Conservation (phyloP, 169 alveolate genomes). For the Perkinsus olseni region DNA sequence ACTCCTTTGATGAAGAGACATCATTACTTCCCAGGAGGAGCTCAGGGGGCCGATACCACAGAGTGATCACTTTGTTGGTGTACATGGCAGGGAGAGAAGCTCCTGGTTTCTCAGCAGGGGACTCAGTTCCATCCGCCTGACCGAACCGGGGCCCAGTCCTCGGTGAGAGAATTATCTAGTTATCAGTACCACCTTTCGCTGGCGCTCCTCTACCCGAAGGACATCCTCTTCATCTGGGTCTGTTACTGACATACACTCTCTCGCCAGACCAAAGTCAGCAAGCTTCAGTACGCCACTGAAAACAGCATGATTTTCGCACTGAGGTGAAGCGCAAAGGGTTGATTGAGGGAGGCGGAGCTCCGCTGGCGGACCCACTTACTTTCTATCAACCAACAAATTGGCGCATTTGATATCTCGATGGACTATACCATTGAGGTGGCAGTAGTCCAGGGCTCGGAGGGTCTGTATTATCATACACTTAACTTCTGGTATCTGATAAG, state of each 20-base stretch:
- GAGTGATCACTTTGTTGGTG: conserved; percentile 76
- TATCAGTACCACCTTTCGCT: neutral
- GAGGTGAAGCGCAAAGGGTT: neutral
- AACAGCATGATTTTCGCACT: neutral
- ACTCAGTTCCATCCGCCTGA: neutral
- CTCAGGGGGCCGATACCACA: conserved; percentile 87
- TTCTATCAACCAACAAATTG: conserved; percentile 47
- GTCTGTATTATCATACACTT: conserved; percentile 36
- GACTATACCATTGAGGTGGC: conserved; percentile 43
- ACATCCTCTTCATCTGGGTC: neutral
- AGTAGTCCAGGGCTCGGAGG: conserved; percentile 41
- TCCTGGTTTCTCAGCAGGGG: neutral
- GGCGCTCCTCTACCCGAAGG: neutral
- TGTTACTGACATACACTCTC: conserved; percentile 15
- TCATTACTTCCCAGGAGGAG: conserved; percentile 62
- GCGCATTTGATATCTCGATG: conserved; percentile 55
- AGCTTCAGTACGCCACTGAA: conserved; percentile 62
- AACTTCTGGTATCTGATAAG: conserved; percentile 18
- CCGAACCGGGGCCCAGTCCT: neutral
- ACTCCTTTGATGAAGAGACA: neutral
- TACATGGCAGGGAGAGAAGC: conserved; percentile 21
- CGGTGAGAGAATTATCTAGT: neutral
- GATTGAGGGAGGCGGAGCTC: neutral
- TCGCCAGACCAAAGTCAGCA: conserved; percentile 76
- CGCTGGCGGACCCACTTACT: neutral